These are phyloP conservation scores for Rostrohypoxylon terebratum DNA, from an alignment of 495 filamentous ascomycete species.

Conservation along the genomic window DNA sequence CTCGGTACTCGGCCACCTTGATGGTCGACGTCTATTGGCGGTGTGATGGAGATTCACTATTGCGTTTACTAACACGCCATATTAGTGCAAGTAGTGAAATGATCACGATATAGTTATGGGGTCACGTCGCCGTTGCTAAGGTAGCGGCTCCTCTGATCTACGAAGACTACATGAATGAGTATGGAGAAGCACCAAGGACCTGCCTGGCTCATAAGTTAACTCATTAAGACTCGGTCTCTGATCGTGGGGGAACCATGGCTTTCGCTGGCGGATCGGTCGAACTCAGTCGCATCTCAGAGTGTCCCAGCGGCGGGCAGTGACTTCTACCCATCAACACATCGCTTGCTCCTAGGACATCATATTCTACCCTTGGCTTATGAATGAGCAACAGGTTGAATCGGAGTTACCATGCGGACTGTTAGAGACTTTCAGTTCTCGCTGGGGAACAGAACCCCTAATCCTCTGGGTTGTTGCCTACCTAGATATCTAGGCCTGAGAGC, in stretches of 20 bases:
- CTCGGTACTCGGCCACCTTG: slow-evolving; percentile 8
- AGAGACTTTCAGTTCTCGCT: too few species aligned
- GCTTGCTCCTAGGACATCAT: not conserved
- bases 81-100: not conserved
- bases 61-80: slow-evolving; percentile 1
- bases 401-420: too few species aligned
- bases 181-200: not conserved
- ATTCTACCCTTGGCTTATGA: not conserved
- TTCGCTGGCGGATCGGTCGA: not conserved
- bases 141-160: not conserved
- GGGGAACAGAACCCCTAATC: too few species aligned
- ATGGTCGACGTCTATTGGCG: not conserved
- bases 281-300: not conserved
- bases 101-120: not conserved
- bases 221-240: not conserved
- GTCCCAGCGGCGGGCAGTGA: not conserved
- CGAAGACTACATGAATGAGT: not conserved
- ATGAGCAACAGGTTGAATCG: too few species aligned
- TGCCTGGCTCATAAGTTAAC: not conserved
- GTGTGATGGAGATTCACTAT: not conserved
- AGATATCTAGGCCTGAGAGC: too few species aligned
- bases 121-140: not conserved
- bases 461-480: too few species aligned
- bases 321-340: not conserved
- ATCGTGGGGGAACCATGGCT: not conserved